Evolutionary conservation across 2,329 filamentous ascomycete species (phyloP), one percentile per base, ranked within the genome.

Genomic region (Massarina eburnea): DNA sequence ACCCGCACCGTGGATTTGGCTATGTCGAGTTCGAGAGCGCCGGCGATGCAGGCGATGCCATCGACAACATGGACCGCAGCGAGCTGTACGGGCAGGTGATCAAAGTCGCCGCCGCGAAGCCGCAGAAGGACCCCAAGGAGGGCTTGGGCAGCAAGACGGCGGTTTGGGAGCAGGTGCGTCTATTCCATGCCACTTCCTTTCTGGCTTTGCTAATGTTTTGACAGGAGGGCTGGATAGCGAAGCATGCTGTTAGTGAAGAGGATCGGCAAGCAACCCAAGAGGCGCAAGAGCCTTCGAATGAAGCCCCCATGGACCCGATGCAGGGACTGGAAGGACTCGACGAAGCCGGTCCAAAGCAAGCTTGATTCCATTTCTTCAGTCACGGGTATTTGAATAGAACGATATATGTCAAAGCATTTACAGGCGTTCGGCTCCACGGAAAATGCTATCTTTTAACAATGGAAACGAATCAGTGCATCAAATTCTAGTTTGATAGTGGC

Each of bases 1-100:
- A 95, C 32, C 76, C 84, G 26, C 94, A 99, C 70, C 81, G 91
- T 41, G 94, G 95, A 1, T 99, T 97, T 71, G 94, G 91, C 47
- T 97, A 99, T 68, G 89, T 99, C 40, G 94, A 99, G 66, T 99
- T 89, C 64, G 91, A 96, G 61, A 81, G 90, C 46, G 80, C 84
- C 10, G 82, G 86, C 46, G 94, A 99, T 72, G 92, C 91, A 21
- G 85, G 85, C 63, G 92, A 97, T 72, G 94, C 94, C 40, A 96
- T 99, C 69, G 91, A 97, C 78, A 99, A 99, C 68, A 97, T 99
- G 92, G 90, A 99, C 67, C 91, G 96, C 69, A 88, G 91, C 49
- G 92, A 97, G 73, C 81, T 99, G 36, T 97, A 92, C 67, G 95
- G 94, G 9, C 83, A 89, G 48, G 86, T 94, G 12, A 86, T 99